A percentile compares a stretch with the other conserved stretches of the same genome.
Conservation (phyloP, 139 green algal genomes). For the Yamagishiella unicocca region DNA sequence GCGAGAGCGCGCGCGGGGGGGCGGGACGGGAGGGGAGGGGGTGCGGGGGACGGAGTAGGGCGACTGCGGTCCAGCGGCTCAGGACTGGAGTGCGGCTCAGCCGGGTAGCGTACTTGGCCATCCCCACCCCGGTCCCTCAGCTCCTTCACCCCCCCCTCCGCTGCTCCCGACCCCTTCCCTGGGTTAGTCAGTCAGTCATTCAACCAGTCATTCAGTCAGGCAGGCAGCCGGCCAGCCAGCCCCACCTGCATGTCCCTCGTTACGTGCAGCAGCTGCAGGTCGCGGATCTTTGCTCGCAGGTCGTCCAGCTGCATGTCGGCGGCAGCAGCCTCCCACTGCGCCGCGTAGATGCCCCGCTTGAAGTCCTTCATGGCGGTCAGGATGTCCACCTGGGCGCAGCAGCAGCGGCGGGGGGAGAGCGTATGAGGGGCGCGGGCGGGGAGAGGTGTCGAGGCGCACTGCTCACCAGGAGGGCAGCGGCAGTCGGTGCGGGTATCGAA, state of each 20-base stretch:
- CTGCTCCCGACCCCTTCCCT: too few species aligned
- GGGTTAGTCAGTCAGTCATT: not conserved
- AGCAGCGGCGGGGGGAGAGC: not conserved
- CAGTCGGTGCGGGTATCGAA: too few species aligned
- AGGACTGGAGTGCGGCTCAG: too few species aligned
- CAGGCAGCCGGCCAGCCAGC: not conserved
- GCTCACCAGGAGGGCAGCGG: too few species aligned
- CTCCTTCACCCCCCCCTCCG: too few species aligned
- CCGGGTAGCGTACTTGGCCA: too few species aligned
- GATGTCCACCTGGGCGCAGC: constrained; percentile 52
- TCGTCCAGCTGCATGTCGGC: constrained; percentile 73
- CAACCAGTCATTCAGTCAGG: not conserved
- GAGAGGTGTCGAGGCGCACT: not conserved
- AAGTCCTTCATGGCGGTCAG: constrained; percentile 84
- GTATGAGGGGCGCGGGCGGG: not conserved
- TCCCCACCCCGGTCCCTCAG: too few species aligned
- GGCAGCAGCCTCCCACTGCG: constrained; percentile 78
- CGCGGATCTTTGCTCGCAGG: constrained; percentile 66
- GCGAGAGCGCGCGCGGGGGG: not conserved
- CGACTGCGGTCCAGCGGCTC: not conserved
- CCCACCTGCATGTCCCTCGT: constrained; percentile 77
- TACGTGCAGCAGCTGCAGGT: constrained; percentile 87
- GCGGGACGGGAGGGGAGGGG: not conserved
- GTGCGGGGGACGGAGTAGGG: not conserved
- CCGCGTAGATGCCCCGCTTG: constrained; percentile 81